A percentile compares a stretch with the other conserved stretches of the same genome.
These are phyloP conservation scores for Solanum piurae DNA, from an alignment of 257 asterid species.

Conservation along the genomic window DNA sequence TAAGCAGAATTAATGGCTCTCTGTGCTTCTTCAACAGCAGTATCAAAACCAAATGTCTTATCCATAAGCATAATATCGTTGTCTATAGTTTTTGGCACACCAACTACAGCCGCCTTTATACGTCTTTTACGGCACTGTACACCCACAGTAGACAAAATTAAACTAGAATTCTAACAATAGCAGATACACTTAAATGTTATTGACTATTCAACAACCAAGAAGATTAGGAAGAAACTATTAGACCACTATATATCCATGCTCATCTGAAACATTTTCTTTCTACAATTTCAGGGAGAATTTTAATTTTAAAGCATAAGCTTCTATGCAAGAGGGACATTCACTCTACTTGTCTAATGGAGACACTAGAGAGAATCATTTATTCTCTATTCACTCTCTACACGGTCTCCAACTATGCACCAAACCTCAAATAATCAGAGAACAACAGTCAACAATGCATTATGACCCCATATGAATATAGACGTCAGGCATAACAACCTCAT, in stretches of 20 bases:
- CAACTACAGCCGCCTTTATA: conserved; percentile 72
- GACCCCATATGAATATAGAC: background rate
- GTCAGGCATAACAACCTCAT: conserved; percentile 48
- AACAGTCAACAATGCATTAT: background rate
- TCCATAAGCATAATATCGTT: conserved; percentile 94
- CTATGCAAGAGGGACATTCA: background rate
- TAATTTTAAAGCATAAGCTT: background rate
- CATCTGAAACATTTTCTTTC: background rate
- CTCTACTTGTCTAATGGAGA: background rate
- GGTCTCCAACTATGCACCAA: background rate
- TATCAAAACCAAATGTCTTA: conserved; percentile 96
- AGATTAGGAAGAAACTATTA: background rate
- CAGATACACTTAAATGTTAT: background rate
- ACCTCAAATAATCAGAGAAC: background rate
- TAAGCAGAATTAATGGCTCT: conserved; percentile 90
- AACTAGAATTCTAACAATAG: background rate
- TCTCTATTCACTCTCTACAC: background rate
- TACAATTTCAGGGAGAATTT: background rate
- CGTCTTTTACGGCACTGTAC: conserved; percentile 63
- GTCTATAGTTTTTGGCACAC: conserved; percentile 97
- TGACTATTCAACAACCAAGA: background rate
- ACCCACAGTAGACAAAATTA: conserved; percentile 11
- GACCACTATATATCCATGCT: background rate
- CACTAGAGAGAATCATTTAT: background rate
- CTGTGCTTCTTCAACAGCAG: conserved; percentile 99